A percentile compares a stretch with the other conserved stretches of the same genome.
phyloP scores from a whole-genome alignment of 352 stramenopile species.

The Globisporangium rhizosaccharum region DNA sequence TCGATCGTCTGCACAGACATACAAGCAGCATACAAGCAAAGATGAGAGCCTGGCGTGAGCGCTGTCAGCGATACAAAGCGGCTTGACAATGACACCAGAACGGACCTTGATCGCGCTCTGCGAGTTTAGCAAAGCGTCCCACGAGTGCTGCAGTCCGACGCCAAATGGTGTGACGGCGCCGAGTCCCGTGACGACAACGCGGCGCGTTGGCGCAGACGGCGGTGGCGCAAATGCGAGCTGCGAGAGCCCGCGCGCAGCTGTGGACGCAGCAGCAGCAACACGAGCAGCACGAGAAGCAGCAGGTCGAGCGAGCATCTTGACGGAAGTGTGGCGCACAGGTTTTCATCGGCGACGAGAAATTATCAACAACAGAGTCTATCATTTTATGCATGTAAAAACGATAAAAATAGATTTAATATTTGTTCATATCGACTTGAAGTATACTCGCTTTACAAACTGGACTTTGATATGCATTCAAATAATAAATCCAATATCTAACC shows the following conservation, averaged over 20 bases:
- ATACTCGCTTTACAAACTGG: neutral
- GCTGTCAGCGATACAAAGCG: neutral
- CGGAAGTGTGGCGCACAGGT: neutral
- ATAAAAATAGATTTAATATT: neutral
- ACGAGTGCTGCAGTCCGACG: constrained; percentile 75
- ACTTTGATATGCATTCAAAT: neutral
- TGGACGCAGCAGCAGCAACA: neutral
- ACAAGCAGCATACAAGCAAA: neutral
- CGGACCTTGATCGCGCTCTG: constrained; percentile 69
- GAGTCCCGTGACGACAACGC: constrained; percentile 90
- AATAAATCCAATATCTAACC: no score
- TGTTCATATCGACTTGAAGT: neutral
- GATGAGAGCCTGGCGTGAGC: neutral
- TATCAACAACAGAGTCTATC: neutral
- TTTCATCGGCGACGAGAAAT: neutral
- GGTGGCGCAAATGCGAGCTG: constrained; percentile 63
- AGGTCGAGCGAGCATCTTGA: neutral
- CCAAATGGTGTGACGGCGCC: constrained; percentile 90
- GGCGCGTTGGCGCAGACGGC: constrained; percentile 48
- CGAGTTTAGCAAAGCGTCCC: constrained; percentile 76
- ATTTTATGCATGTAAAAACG: neutral
- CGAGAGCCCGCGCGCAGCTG: constrained; percentile 30
- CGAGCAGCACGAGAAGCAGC: neutral
- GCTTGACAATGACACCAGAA: neutral
- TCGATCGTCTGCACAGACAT: constrained; percentile 34